Evolutionary conservation across 352 stramenopile genomes (phyloP), one percentile per base, ranked within the genome.

Genomic region (Plasmopara muralis): DNA sequence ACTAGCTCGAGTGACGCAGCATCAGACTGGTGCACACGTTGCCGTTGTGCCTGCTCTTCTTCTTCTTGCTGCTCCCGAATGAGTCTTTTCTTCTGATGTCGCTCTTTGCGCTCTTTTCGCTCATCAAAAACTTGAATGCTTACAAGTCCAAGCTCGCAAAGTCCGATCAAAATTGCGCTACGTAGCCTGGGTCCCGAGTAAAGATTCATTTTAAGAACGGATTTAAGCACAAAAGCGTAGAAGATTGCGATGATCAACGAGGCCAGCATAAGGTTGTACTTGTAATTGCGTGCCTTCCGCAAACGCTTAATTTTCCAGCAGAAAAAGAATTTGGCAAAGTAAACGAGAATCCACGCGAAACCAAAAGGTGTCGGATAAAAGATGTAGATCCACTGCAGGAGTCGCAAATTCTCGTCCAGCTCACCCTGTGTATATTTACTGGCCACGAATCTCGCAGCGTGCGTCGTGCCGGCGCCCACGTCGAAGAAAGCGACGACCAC

Each of bases 311-410:
- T 87, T 55, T 74, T 72, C 62, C 68, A 81, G 65, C 74, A 77
- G 43, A 81, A 87, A 53, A 89, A 62, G 45, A 89, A 89, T 64
- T 89, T 86, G 52, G 68, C 76, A 57, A 89, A 87, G 62, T 89
- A 89, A 28, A 89, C 78, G 38, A 89, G 56, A 47, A 86, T 72
- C 78, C 78, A 89, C 5, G 74, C 74, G 40, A 80, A 70, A n/a
- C 53, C 52, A 20, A 85, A 61, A n/a, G 78, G 78, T 45, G 78
- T 83, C 28, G 79, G 79, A 48, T 85, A 83, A 55, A 87, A 85
- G 6, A 73, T 54, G 58, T 89, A 89, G 47, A 89, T 73, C 69
- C 71, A 89, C 59, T 77, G 65, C 38, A 89, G 63, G 47, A 89
- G 59, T 7, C 70, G 76, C 62, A 77, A 52, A 57, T 89, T 89